A percentile compares a stretch with the other conserved stretches of the same genome.
Evolutionary conservation across 306 rosid genomes (phyloP).

Genomic region (Prunus salicina): DNA sequence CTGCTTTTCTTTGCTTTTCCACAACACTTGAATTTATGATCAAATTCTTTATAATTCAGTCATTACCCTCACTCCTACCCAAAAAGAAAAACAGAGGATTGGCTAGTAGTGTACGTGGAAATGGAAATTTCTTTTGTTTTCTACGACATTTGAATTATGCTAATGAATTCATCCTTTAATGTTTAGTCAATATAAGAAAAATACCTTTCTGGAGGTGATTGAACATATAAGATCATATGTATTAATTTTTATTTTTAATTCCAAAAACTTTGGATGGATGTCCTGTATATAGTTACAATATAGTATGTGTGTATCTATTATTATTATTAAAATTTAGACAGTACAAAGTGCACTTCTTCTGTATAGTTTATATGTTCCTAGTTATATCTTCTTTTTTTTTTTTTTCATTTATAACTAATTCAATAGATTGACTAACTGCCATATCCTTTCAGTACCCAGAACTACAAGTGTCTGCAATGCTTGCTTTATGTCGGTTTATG

Average conservation of each 20-base stretch:
- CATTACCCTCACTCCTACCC: not conserved
- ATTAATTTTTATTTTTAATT: not conserved
- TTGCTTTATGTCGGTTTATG: conserved; percentile 94
- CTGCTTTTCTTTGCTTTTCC: conserved; percentile 3
- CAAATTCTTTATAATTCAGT: not conserved
- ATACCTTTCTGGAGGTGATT: not conserved
- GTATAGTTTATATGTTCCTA: not conserved
- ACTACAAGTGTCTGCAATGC: conserved; percentile 92
- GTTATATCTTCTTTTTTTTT: not conserved
- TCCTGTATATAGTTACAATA: not conserved
- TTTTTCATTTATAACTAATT: not conserved
- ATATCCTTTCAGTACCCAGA: conserved; percentile 73
- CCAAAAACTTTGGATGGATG: not conserved
- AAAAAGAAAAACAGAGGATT: not conserved
- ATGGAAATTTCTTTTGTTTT: conserved; percentile 1
- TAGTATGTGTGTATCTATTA: not conserved
- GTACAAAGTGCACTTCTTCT: not conserved
- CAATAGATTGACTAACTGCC: conserved; percentile 7
- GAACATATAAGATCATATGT: not conserved
- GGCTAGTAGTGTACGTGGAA: not conserved
- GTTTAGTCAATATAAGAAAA: not conserved
- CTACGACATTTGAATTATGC: not conserved
- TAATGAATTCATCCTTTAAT: not conserved
- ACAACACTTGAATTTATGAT: not conserved
- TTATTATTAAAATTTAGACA: not conserved